phyloP scores from a whole-genome alignment of 2,329 filamentous ascomycete species.

The Aspergillus sp. region DNA sequence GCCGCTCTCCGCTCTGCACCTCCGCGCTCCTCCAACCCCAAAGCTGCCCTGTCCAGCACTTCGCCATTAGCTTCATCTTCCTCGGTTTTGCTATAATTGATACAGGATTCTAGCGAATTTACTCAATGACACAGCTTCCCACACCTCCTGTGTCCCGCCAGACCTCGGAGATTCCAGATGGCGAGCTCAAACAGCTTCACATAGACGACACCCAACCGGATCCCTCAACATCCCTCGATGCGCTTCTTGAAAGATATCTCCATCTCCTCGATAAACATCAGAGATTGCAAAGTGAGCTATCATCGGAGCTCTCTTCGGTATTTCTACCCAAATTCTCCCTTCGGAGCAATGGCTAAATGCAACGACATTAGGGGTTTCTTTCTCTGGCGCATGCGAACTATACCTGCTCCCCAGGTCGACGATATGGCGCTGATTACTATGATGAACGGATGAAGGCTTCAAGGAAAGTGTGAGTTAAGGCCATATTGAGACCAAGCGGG shows the following conservation, averaged over 20 bases:
- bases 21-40: background rate
- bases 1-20: conserved; percentile 22
- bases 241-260: conserved; percentile 44
- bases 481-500: background rate
- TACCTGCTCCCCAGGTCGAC: conserved; percentile 43
- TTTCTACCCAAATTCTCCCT: conserved; percentile 2
- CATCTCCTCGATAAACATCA: conserved; percentile 45
- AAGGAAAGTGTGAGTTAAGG: conserved; percentile 37
- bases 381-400: conserved; percentile 51
- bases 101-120: background rate
- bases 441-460: conserved; percentile 53
- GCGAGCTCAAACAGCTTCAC: conserved; percentile 17
- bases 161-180: conserved; percentile 27
- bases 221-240: conserved; percentile 37
- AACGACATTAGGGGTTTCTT: conserved; percentile 43
- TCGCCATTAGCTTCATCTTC: background rate
- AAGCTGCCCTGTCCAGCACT: background rate
- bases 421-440: conserved; percentile 51
- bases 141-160: conserved; percentile 36
- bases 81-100: background rate
- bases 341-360: background rate
- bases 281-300: conserved; percentile 37
- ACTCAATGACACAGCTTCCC: conserved; percentile 32
- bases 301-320: conserved; percentile 42
- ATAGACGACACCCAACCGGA: conserved; percentile 22